Percentiles rank a stretch among this genome's conserved stretches.
These are phyloP conservation scores for Pezicula carpinea DNA, from an alignment of 2,329 filamentous ascomycete genomes.

Conservation along the genomic window DNA sequence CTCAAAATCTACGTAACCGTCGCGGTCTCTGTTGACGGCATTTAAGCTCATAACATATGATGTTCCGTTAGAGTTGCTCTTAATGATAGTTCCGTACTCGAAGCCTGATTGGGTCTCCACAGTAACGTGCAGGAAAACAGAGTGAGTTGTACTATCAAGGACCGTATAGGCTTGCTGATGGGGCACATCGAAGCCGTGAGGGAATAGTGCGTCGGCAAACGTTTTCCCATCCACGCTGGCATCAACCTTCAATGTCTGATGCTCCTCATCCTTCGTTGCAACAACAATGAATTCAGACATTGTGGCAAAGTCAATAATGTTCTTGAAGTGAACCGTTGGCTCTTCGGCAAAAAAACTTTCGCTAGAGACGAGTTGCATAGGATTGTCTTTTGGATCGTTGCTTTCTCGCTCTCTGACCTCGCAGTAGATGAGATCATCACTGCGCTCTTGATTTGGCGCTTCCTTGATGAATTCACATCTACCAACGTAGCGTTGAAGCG, in stretches of 20 bases:
- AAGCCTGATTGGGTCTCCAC: slow-evolving; percentile 61
- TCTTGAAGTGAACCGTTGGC: slow-evolving; percentile 56
- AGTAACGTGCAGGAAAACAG: slow-evolving; percentile 89
- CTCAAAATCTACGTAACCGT: slow-evolving; percentile 88
- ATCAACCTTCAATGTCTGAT: slow-evolving; percentile 68
- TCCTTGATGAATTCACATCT: slow-evolving; percentile 84
- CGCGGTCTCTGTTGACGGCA: slow-evolving; percentile 73
- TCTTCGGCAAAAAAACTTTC: slow-evolving; percentile 70
- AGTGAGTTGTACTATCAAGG: slow-evolving; percentile 89
- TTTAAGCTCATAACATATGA: slow-evolving; percentile 82
- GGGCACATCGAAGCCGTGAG: slow-evolving; percentile 73
- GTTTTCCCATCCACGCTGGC: slow-evolving; percentile 78
- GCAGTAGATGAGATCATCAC: slow-evolving; percentile 48
- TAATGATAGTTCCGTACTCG: slow-evolving; percentile 83
- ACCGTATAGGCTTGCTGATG: slow-evolving; percentile 86
- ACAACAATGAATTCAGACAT: slow-evolving; percentile 97
- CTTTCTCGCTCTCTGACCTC: slow-evolving; percentile 58
- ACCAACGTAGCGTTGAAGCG: slow-evolving; percentile 66
- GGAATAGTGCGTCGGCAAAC: slow-evolving; percentile 83
- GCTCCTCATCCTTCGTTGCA: slow-evolving; percentile 62
- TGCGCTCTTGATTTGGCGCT: slow-evolving; percentile 41
- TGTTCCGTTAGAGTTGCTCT: slow-evolving; percentile 98
- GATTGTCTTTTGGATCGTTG: slow-evolving; percentile 57
- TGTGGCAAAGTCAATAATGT: slow-evolving; percentile 82
- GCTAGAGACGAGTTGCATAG: slow-evolving; percentile 69